Base-by-base conservation (phyloP, 2,329 filamentous ascomycete genomes). In the Aspergillus sojae region DNA sequence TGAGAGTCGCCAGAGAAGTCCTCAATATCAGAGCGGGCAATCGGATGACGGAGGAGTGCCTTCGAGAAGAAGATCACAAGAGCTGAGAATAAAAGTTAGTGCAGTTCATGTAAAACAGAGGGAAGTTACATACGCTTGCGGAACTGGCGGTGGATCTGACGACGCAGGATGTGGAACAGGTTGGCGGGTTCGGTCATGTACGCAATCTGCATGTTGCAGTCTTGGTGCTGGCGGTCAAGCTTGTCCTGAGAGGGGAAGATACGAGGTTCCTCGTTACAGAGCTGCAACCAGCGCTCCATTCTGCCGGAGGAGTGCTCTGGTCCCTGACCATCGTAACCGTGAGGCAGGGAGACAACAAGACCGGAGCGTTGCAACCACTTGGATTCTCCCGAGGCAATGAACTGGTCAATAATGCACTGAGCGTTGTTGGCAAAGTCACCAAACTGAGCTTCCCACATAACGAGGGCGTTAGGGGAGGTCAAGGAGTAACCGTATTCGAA, bases 381-480 rank as follows among this genome's bases (percentile, higher is more conserved):
- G 69, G 92, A 90, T 83, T 99, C 95, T 77, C 95, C 95, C 66
- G 95, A 97, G 57, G 95, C 94, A 72, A 99, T 90, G 82, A 99
- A 99, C 82, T 99, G 95, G 79, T 99, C 95, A 75, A 99, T 96
- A 80, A 99, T 96, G 79, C 93, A 96, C 82, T 99, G 95, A 50
- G 95, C 94, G 76, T 97, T 99, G 87, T 99, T 99, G 85, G 95
- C 95, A 75, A 99, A 99, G 81, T 99, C 95, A 85, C 95, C 95
- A 75, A 99, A 99, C 81, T 99, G 95, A 43, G 95, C 95, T 83
- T 99, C 95, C 95, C 95, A 99, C 89, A 99, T 96, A 72, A 99
- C 94, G 30, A 99, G 88, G 43, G 95, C 94, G 77, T 97, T 96
- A 62, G 95, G 95, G 34, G 95, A 98, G 32, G 94, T 96, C 65